These are phyloP conservation scores for Boletus rex-veris DNA, from an alignment of 768 basidiomycete genomes.

Conservation along the genomic window DNA sequence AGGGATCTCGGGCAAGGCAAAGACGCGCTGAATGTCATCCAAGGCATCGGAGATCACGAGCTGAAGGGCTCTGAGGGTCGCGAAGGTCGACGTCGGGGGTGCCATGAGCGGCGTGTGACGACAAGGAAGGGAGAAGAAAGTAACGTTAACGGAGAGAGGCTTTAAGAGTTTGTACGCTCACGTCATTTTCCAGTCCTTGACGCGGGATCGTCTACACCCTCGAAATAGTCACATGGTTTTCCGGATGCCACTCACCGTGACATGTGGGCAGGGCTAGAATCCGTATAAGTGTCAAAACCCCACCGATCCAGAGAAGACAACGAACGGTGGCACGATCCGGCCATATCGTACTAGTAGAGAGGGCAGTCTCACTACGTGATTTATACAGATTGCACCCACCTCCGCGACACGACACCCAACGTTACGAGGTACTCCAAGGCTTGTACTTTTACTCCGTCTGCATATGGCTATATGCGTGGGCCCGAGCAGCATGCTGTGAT, in stretches of 20 bases:
- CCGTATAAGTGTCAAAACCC: background rate
- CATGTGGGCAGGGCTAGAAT: background rate
- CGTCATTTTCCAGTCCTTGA: constrained; percentile 2
- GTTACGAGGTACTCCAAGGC: too few species aligned
- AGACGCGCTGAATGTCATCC: constrained; percentile 63
- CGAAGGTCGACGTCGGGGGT: constrained; percentile 52
- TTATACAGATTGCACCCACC: too few species aligned
- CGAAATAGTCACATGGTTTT: constrained; percentile 15
- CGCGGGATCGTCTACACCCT: constrained; percentile 1
- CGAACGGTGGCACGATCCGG: constrained; percentile 6
- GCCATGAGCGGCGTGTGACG: constrained; percentile 20
- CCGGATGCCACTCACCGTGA: constrained; percentile 9
- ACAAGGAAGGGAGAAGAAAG: constrained; percentile 5
- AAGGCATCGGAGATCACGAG: constrained; percentile 65
- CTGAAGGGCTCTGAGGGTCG: constrained; percentile 60
- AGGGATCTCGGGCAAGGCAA: constrained; percentile 27
- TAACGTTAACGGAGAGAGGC: background rate
- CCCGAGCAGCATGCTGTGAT: constrained; percentile 2
- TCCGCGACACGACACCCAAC: too few species aligned
- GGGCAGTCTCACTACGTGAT: too few species aligned
- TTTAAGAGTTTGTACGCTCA: constrained; percentile 12
- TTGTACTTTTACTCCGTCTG: background rate
- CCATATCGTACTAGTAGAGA: background rate
- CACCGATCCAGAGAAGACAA: constrained; percentile 20
- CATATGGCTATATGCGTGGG: constrained; percentile 6